These are phyloP conservation scores for Saccharomyces hybrid DNA, from an alignment of 1,139 yeast genomes.

Conservation along the genomic window DNA sequence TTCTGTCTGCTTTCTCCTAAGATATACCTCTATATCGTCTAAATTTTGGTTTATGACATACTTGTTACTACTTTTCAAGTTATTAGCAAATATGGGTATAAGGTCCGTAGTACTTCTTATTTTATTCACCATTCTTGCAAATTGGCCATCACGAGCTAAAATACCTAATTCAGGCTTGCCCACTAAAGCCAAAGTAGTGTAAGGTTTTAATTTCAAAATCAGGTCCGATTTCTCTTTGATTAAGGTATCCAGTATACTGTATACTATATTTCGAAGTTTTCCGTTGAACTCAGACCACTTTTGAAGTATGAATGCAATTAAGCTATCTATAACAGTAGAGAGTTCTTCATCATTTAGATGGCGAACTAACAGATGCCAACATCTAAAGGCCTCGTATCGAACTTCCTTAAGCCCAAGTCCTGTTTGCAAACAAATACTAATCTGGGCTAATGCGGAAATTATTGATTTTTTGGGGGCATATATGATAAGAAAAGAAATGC, in stretches of 20 bases:
- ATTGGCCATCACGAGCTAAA: constrained; percentile 37
- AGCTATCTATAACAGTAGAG: constrained; percentile 46
- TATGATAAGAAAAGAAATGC: constrained; percentile 60
- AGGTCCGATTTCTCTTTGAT: constrained; percentile 53
- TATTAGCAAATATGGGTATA: constrained; percentile 25
- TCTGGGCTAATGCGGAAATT: constrained; percentile 77
- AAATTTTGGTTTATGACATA: constrained; percentile 76
- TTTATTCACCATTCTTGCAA: constrained; percentile 31
- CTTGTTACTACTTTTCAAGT: constrained; percentile 41
- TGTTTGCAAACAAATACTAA: constrained; percentile 79
- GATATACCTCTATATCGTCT: constrained; percentile 51
- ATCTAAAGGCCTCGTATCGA: constrained; percentile 53
- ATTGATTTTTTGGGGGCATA: constrained; percentile 51
- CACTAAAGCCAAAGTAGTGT: constrained; percentile 25
- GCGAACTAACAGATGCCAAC: constrained; percentile 56
- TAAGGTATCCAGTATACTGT: constrained; percentile 68
- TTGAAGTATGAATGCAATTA: constrained; percentile 55
- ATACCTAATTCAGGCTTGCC: constrained; percentile 21
- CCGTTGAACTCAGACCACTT: constrained; percentile 48
- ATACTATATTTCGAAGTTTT: constrained; percentile 42
- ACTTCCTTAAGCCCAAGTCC: constrained; percentile 60
- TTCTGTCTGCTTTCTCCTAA: constrained; percentile 33
- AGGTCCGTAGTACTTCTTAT: constrained; percentile 21
- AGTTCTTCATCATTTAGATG: constrained; percentile 47
- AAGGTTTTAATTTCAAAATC: constrained; percentile 30